Evolutionary conservation across 441 rosid species (phyloP).

Genomic region (Melastoma candidum): DNA sequence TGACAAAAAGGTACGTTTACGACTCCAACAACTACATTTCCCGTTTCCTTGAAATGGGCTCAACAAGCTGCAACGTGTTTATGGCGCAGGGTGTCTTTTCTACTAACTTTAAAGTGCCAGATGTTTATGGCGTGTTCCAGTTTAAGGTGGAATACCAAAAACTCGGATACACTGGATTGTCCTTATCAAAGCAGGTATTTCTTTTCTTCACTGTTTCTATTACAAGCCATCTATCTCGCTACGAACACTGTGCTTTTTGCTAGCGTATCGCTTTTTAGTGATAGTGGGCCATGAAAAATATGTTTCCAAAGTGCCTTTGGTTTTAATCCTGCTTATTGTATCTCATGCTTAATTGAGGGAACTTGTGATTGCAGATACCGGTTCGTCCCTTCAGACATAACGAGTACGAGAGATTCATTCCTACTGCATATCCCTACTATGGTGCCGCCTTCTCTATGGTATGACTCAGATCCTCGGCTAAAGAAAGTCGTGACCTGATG

Average conservation of each 20-base stretch:
- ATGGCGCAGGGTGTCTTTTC: slow-evolving; percentile 31
- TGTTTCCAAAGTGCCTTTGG: too few relatives aligned
- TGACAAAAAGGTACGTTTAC: slow-evolving; percentile 27
- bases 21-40: background rate
- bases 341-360: too few relatives aligned
- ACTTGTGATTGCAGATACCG: slow-evolving; percentile 50
- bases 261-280: too few relatives aligned
- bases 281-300: too few relatives aligned
- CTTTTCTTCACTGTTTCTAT: background rate
- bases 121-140: slow-evolving; percentile 45
- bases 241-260: too few relatives aligned
- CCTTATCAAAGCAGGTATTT: slow-evolving; percentile 42
- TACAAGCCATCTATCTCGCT: too few relatives aligned
- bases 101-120: slow-evolving; percentile 37
- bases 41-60: background rate
- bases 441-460: slow-evolving; percentile 67
- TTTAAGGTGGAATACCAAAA: slow-evolving; percentile 41
- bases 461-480: slow-evolving; percentile 10
- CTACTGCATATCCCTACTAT: slow-evolving; percentile 59
- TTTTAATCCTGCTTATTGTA: too few relatives aligned
- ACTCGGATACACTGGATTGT: slow-evolving; percentile 35
- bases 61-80: slow-evolving; percentile 3
- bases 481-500: too few relatives aligned
- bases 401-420: slow-evolving; percentile 64
- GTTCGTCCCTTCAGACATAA: slow-evolving; percentile 69